Evolutionary conservation across 2,329 filamentous ascomycete species (phyloP).

Genomic region (Septoria petroselini): DNA sequence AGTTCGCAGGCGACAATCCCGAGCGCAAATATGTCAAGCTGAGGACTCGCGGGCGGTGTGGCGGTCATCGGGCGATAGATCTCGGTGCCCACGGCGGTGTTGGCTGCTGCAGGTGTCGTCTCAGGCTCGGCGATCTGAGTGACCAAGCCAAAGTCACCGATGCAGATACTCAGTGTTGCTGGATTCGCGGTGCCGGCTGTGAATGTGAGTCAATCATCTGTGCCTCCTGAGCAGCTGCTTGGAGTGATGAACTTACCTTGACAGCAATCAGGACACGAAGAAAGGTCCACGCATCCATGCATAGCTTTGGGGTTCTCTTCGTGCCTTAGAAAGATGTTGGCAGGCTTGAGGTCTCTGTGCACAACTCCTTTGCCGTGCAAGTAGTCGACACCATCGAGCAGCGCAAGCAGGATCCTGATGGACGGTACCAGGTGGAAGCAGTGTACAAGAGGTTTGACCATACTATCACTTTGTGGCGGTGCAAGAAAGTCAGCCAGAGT

Average conservation of each 20-base stretch:
- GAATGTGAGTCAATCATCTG: neutral
- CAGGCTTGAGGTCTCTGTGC: constrained; percentile 66
- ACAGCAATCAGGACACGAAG: constrained; percentile 48
- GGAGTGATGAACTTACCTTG: neutral
- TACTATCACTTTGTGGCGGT: constrained; percentile 26
- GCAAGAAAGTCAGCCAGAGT: constrained; percentile 60
- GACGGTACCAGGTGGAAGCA: constrained; percentile 62
- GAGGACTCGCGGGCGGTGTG: constrained; percentile 44
- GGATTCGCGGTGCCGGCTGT: constrained; percentile 19
- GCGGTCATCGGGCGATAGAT: constrained; percentile 56
- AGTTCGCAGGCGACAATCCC: constrained; percentile 64
- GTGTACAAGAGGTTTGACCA: constrained; percentile 44
- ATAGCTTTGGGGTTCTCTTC: constrained; percentile 32
- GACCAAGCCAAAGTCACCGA: constrained; percentile 67
- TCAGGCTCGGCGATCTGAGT: constrained; percentile 49
- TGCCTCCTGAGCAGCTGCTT: neutral
- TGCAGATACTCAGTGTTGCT: constrained; percentile 48
- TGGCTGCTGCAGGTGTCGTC: constrained; percentile 6
- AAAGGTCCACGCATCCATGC: constrained; percentile 47
- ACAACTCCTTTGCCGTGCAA: constrained; percentile 60
- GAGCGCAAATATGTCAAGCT: constrained; percentile 60
- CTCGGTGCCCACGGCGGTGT: constrained; percentile 55
- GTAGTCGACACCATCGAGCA: constrained; percentile 63
- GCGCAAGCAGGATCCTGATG: constrained; percentile 55
- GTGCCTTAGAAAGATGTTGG: constrained; percentile 63